These are phyloP conservation scores for Citrus unshiu DNA, from an alignment of 345 rosid species.

Conservation along the genomic window DNA sequence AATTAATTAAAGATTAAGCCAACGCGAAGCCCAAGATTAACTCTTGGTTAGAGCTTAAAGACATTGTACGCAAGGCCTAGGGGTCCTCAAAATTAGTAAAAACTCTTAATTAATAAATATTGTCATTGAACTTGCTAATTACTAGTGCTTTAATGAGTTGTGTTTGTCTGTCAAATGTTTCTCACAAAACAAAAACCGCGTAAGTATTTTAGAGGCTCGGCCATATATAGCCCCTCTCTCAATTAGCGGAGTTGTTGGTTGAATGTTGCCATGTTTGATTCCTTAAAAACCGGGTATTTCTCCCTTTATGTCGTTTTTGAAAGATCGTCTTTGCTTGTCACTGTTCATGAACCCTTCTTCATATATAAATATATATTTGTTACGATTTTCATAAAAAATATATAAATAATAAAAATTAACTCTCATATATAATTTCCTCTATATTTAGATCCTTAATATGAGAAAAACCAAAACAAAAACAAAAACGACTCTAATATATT, in stretches of 20 bases:
- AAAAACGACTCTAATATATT: no score
- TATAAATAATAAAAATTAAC: neutral
- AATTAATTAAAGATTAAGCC: neutral
- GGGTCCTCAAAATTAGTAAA: conserved; percentile 32
- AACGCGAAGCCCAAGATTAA: conserved; percentile 16
- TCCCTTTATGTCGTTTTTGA: conserved; percentile 26
- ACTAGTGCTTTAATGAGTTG: conserved; percentile 45
- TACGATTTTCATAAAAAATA: neutral
- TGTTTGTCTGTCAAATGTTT: conserved; percentile 33
- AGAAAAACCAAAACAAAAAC: neutral
- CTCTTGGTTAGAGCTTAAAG: conserved; percentile 23
- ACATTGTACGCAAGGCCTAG: conserved; percentile 13
- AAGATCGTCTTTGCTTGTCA: neutral
- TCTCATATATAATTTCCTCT: neutral
- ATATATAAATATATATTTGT: no score
- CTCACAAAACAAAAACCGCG: conserved; percentile 13
- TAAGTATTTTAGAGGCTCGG: conserved; percentile 14
- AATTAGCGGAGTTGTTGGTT: conserved; percentile 58
- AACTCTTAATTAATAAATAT: neutral
- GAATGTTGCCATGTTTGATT: conserved; percentile 57
- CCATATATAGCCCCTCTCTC: neutral
- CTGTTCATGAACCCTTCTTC: neutral
- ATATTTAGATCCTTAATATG: neutral
- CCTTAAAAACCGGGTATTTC: conserved; percentile 42
- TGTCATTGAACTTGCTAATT: neutral